Evolutionary conservation across 1,139 yeast genomes (phyloP).

Genomic region (Magnusiomyces sp.): DNA sequence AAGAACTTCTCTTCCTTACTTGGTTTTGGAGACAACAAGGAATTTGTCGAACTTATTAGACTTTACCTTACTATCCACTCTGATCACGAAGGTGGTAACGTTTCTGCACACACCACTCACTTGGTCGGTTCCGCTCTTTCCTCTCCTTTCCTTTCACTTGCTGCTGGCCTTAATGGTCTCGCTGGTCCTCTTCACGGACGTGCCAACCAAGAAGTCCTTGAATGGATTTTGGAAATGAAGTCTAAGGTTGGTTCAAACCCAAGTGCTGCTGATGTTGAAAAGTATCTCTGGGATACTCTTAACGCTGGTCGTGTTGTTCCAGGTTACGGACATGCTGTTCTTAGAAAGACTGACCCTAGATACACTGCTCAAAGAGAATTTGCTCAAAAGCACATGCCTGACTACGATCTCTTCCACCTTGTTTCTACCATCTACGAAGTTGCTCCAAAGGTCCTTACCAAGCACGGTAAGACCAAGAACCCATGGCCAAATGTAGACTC

Average conservation of each 20-base stretch:
- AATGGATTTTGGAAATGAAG: constrained; percentile 84
- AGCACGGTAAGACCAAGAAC: constrained; percentile 57
- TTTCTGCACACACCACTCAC: constrained; percentile 96
- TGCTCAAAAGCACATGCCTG: constrained; percentile 96
- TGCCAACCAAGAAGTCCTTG: constrained; percentile 97
- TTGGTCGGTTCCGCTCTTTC: constrained; percentile 94
- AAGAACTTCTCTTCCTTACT: constrained; percentile 82
- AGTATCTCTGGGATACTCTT: constrained; percentile 88
- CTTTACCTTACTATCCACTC: constrained; percentile 93
- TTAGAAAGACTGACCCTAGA: constrained; percentile 97
- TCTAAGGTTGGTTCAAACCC: constrained; percentile 68
- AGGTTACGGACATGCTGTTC: constrained; percentile 96
- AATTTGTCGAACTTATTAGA: constrained; percentile 88
- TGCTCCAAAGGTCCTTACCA: constrained; percentile 47
- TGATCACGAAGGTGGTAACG: constrained; percentile 99
- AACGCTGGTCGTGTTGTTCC: constrained; percentile 95
- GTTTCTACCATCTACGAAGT: constrained; percentile 57
- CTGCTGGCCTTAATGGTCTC: constrained; percentile 95
- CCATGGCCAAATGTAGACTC: constrained; percentile 61
- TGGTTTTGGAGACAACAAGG: constrained; percentile 73
- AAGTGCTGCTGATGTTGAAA: constrained; percentile 74
- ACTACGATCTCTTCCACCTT: constrained; percentile 86
- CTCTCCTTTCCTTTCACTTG: constrained; percentile 85
- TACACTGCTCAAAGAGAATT: constrained; percentile 97
- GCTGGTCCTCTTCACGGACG: constrained; percentile 99